Percentiles rank a stretch among this genome's conserved stretches.
Conservation (phyloP, 441 rosid genomes). For the Jatropha podagrica region DNA sequence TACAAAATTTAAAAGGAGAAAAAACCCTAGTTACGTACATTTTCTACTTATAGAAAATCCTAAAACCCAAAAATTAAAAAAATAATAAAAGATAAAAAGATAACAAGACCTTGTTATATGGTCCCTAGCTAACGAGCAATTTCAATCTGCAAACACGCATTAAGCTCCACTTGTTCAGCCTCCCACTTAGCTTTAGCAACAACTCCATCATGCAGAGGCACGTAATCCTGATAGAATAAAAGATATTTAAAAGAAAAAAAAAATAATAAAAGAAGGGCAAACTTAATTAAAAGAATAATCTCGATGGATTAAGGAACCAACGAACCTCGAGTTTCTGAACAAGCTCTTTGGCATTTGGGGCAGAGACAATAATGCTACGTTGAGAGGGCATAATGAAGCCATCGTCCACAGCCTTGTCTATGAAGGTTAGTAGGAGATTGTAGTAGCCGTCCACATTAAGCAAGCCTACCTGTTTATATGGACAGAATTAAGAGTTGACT, state of each 20-base stretch:
- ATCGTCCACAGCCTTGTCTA: slow-evolving; percentile 92
- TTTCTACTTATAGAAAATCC: neutral
- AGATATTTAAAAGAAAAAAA: neutral
- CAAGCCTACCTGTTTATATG: slow-evolving; percentile 67
- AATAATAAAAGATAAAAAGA: neutral
- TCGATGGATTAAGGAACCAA: neutral
- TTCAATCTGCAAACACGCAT: slow-evolving; percentile 37
- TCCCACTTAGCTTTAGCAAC: slow-evolving; percentile 78
- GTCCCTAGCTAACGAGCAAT: slow-evolving; percentile 35
- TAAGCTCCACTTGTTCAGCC: slow-evolving; percentile 52
- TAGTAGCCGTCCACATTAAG: slow-evolving; percentile 92
- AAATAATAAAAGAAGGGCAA: neutral
- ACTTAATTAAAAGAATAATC: neutral
- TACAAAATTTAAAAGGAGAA: slow-evolving; percentile 22
- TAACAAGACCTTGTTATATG: neutral
- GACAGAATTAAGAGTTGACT: slow-evolving; percentile 9
- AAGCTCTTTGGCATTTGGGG: slow-evolving; percentile 79
- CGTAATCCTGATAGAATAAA: slow-evolving; percentile 53
- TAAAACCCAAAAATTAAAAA: neutral
- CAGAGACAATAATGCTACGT: slow-evolving; percentile 83
- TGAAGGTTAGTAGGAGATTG: slow-evolving; percentile 72
- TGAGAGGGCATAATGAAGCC: slow-evolving; percentile 87
- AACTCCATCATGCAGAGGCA: slow-evolving; percentile 74
- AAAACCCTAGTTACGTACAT: slow-evolving; percentile 2
- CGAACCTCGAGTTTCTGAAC: slow-evolving; percentile 87